phyloP scores from a whole-genome alignment of 352 stramenopile genomes.

The Halophytophthora polymorphica region DNA sequence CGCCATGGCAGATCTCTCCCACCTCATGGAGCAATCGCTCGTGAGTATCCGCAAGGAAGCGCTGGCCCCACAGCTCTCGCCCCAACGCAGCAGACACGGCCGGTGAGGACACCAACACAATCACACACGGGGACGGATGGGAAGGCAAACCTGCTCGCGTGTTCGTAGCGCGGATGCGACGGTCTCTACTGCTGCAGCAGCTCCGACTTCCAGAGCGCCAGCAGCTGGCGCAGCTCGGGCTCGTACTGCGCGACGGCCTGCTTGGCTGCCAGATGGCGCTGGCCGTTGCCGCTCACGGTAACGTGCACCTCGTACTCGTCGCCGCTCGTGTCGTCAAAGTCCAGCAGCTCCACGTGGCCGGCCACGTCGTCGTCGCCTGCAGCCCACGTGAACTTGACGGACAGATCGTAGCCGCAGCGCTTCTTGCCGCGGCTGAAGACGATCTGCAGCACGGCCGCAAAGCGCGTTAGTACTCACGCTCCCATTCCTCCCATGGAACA shows the following conservation, averaged over 20 bases:
- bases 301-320: conserved; percentile 79
- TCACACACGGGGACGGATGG: conserved; percentile 7
- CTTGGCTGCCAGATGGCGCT: conserved; percentile 56
- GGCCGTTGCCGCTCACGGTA: conserved; percentile 37
- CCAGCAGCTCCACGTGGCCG: conserved; percentile 73
- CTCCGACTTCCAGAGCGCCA: conserved; percentile 73
- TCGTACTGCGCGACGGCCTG: conserved; percentile 58
- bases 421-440: conserved; percentile 86
- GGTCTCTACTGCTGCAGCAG: conserved; percentile 67
- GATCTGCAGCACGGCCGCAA: conserved; percentile 22
- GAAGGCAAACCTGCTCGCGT: conserved; percentile 13
- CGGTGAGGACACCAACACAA: conserved; percentile 10
- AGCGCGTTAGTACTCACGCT: background rate
- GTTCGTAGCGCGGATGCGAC: background rate
- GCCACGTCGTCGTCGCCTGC: conserved; percentile 47
- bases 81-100: conserved; percentile 4
- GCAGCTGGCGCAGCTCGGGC: conserved; percentile 55
- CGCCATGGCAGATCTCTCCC: conserved; percentile 75
- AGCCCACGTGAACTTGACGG: conserved; percentile 76
- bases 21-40: conserved; percentile 77
- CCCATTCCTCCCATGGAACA: too few relatives aligned
- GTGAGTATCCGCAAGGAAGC: conserved; percentile 56
- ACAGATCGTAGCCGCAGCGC: conserved; percentile 80
- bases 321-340: conserved; percentile 83
- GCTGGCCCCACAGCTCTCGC: conserved; percentile 12